Evolutionary conservation across 2,329 filamentous ascomycete genomes (phyloP), one percentile per base, ranked within the genome.

Genomic region (Ploettnerulaceae sp.): DNA sequence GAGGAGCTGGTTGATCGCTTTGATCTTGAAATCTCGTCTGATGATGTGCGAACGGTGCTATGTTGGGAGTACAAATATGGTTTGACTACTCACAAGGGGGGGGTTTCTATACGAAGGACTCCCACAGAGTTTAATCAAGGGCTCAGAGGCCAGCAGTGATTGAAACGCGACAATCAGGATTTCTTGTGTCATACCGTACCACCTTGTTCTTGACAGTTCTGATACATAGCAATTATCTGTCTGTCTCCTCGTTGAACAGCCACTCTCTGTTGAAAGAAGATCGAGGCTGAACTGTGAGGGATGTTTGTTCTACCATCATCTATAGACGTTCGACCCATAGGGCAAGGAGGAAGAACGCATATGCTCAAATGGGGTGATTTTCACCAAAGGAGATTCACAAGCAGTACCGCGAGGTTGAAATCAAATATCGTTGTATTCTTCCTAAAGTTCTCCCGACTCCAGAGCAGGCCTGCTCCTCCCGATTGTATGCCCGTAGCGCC

Each of bases 281-380:
- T 54, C 59, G 28, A 51, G 48, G 52, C 56, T 56, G 45, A 54
- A 58, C 56, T 49, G 39, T 46, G 37, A 53, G 56, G 59, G 55
- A 56, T 52, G 26, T 54, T 60, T 53, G 40, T 49, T 64, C 47
- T 64, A 38, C 62, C 62, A 64, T 63, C 55, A 60, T 60, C 57
- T 62, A 59, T 64, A 64, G 61, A 64, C 61, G 48, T 60, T 61
- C 54, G 36, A 57, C 61, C 57, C 53, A 61, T 57, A 49, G 57
- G 56, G 48, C 40, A 52, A 40, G 49, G 50, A 49, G 49, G 59
- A 58, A 57, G 56, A 61, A 60, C 57, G 63, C 58, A 65, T 64
- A 65, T 65, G 62, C 63, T 65, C 57, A 62, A 53, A 64, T 64
- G 62, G 62, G 43, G 39, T 50, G 18, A 8, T 28, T 18, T 8